phyloP scores from a whole-genome alignment of 2,329 filamentous ascomycete genomes.

The Cladorrhinum sp. region DNA sequence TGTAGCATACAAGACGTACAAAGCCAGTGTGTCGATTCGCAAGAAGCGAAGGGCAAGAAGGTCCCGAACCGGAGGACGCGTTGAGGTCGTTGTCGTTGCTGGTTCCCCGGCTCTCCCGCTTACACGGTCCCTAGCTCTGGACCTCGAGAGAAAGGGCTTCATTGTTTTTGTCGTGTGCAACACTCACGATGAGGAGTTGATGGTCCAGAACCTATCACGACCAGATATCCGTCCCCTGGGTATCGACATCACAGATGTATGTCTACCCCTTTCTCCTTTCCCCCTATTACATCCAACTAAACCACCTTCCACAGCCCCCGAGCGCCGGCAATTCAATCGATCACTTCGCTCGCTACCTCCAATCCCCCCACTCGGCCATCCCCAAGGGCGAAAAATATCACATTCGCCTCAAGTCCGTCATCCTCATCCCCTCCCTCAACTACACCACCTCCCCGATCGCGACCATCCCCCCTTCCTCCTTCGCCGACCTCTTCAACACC shows the following conservation, averaged over 20 bases:
- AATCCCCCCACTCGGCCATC: slow-evolving; percentile 71
- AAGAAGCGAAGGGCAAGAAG: slow-evolving; percentile 73
- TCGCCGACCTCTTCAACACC: slow-evolving; percentile 88
- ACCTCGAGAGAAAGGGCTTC: slow-evolving; percentile 87
- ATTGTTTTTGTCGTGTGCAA: slow-evolving; percentile 89
- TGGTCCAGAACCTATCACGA: slow-evolving; percentile 72
- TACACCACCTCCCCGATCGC: slow-evolving; percentile 83
- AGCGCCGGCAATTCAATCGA: slow-evolving; percentile 66
- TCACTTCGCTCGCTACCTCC: slow-evolving; percentile 68
- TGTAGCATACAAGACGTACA: slow-evolving; percentile 51
- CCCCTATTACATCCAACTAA: slow-evolving; percentile 11
- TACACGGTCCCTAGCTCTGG: slow-evolving; percentile 76
- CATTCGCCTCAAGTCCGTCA: slow-evolving; percentile 71
- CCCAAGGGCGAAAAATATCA: slow-evolving; percentile 72
- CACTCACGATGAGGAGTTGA: slow-evolving; percentile 77
- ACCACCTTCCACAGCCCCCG: slow-evolving; percentile 53
- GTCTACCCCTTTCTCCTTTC: slow-evolving; percentile 29
- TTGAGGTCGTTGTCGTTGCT: slow-evolving; percentile 83
- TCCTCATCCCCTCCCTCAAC: slow-evolving; percentile 77
- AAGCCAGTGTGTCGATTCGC: slow-evolving; percentile 53
- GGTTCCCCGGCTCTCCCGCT: slow-evolving; percentile 84
- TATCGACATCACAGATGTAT: slow-evolving; percentile 77
- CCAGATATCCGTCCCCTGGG: slow-evolving; percentile 78
- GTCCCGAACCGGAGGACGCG: slow-evolving; percentile 76
- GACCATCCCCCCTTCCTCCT: slow-evolving; percentile 76